Conservation (phyloP, 31 red algal species). For the Asparagopsis taxiformis region DNA sequence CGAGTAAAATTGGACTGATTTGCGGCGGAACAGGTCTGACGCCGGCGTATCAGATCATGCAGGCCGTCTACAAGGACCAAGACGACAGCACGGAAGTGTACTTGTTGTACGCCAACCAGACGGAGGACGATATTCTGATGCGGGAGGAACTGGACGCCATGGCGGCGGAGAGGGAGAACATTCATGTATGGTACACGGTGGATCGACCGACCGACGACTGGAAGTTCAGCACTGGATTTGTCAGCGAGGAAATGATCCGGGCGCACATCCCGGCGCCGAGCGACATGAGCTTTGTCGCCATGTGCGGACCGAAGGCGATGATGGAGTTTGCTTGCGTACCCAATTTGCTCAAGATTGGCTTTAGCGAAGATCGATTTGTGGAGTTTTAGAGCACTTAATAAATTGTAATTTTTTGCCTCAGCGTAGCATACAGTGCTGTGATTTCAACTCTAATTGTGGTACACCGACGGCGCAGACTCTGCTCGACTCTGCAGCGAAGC, state of each 20-base stretch:
- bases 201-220: conserved; percentile 1
- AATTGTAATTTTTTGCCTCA: no score
- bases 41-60: conserved; percentile 76
- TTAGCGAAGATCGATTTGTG: conserved; percentile 6
- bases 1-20: no score
- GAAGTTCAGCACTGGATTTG: conserved; percentile 26
- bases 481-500: no score
- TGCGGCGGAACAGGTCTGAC: conserved; percentile 74
- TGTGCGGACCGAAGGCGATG: conserved; percentile 57
- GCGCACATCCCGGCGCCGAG: conserved; percentile 30
- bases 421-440: no score
- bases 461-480: no score
- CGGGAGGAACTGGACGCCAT: conserved; percentile 46
- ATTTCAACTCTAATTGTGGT: no score
- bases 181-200: conserved; percentile 47
- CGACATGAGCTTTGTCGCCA: conserved; percentile 18
- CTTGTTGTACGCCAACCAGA: conserved; percentile 67
- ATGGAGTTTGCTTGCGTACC: conserved; percentile 27
- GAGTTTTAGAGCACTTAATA: no score
- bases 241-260: conserved; percentile 43
- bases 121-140: conserved; percentile 52
- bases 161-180: conserved; percentile 30
- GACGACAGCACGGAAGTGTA: conserved; percentile 23
- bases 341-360: conserved; percentile 18
- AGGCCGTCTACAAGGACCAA: conserved; percentile 23